phyloP scores from a whole-genome alignment of 148 eudicot species.

The Talinum fruticosum region DNA sequence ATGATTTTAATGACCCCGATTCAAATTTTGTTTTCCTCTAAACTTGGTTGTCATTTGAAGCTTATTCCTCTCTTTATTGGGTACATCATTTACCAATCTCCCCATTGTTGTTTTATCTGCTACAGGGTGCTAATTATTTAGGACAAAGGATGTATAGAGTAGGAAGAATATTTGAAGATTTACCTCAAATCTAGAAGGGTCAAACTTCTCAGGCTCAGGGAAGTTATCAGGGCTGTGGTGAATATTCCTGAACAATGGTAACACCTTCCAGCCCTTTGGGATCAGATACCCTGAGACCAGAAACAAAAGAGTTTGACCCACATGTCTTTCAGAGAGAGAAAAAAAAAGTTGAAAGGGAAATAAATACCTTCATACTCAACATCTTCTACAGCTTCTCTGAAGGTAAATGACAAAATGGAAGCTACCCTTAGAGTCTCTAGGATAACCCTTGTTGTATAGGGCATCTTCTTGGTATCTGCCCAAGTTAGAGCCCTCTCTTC shows the following conservation, averaged over 20 bases:
- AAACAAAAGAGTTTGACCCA: background rate
- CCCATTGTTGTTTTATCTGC: background rate
- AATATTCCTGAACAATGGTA: conserved; percentile 66
- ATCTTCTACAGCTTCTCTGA: conserved; percentile 97
- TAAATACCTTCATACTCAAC: conserved; percentile 78
- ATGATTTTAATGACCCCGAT: background rate
- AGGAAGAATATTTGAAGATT: background rate
- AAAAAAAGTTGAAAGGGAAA: background rate
- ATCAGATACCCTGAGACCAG: conserved; percentile 44
- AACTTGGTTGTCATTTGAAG: too few relatives aligned
- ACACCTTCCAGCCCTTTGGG: conserved; percentile 75
- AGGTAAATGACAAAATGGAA: conserved; percentile 85
- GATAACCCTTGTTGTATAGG: conserved; percentile 67
- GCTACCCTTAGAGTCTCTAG: conserved; percentile 93
- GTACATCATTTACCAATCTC: background rate
- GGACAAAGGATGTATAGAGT: background rate
- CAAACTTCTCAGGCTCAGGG: conserved; percentile 53
- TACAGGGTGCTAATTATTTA: background rate
- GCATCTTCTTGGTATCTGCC: conserved; percentile 68
- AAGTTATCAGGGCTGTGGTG: conserved; percentile 55
- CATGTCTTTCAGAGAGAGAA: background rate
- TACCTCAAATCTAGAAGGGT: conserved; percentile 83
- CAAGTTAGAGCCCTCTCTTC: conserved; percentile 29
- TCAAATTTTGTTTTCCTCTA: too few relatives aligned
- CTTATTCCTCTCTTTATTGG: background rate